Conservation (phyloP, 495 filamentous ascomycete genomes). For the Podospora bellae-mahoneyi region DNA sequence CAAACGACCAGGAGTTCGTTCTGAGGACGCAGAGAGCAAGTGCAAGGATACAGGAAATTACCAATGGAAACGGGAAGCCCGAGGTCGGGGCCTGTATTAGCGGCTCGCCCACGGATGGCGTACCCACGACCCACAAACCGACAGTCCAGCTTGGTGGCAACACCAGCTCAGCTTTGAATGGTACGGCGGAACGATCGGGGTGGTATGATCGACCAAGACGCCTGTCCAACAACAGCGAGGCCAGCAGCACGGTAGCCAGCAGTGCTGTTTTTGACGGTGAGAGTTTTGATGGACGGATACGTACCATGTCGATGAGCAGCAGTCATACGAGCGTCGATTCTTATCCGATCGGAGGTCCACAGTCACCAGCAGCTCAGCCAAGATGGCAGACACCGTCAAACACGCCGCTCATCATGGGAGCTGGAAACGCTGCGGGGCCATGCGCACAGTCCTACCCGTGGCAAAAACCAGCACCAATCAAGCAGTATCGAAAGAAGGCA, state of each 20-base stretch:
- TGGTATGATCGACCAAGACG: constrained; percentile 21
- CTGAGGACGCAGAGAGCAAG: constrained; percentile 27
- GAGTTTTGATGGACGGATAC: constrained; percentile 28
- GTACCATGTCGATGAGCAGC: constrained; percentile 27
- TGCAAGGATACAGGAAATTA: constrained; percentile 22
- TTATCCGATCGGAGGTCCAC: constrained; percentile 8
- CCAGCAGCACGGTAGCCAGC: constrained; percentile 25
- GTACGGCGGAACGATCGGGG: constrained; percentile 16
- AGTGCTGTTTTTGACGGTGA: constrained; percentile 27
- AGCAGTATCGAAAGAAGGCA: constrained; percentile 34
- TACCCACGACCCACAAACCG: constrained; percentile 18
- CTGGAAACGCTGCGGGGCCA: neutral
- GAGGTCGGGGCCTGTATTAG: constrained; percentile 3
- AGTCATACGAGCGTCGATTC: constrained; percentile 46
- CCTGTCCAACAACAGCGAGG: constrained; percentile 27
- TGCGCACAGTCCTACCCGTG: constrained; percentile 25
- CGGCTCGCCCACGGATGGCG: constrained; percentile 1
- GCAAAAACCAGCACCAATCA: constrained; percentile 38
- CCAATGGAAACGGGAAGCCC: neutral
- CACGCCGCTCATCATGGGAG: neutral
- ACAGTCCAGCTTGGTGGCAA: constrained; percentile 17
- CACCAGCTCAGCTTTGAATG: neutral
- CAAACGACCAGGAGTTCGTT: constrained; percentile 29
- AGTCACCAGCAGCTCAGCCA: neutral
- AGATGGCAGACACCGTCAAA: neutral